Conservation (phyloP, 257 asterid species). For the Sherardia arvensis region DNA sequence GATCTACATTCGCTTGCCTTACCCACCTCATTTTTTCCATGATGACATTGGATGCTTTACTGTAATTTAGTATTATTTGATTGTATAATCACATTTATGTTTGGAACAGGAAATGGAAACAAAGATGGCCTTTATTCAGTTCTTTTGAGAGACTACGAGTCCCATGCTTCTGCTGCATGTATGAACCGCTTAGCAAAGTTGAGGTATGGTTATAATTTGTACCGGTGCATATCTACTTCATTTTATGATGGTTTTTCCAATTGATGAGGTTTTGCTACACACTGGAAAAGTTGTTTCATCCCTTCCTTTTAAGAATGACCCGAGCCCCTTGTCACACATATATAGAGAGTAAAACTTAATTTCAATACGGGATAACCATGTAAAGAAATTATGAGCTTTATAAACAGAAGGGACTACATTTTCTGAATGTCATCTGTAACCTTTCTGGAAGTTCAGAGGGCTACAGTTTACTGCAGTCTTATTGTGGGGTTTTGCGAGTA, state of each 20-base stretch:
- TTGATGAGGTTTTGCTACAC: neutral
- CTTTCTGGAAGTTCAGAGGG: neutral
- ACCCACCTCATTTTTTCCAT: neutral
- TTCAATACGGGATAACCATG: too few species aligned
- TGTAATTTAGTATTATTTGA: neutral
- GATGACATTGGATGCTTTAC: neutral
- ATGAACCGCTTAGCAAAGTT: slow-evolving; percentile 97
- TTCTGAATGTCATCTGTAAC: neutral
- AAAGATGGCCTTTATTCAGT: slow-evolving; percentile 93
- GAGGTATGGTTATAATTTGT: slow-evolving; percentile 39
- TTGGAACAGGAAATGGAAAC: slow-evolving; percentile 77
- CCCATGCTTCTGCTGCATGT: slow-evolving; percentile 87
- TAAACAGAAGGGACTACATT: neutral
- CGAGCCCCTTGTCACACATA: neutral
- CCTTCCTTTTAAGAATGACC: neutral
- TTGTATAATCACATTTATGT: slow-evolving; percentile 2
- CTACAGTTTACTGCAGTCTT: neutral
- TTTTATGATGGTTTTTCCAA: slow-evolving; percentile 2
- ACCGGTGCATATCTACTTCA: slow-evolving; percentile 6
- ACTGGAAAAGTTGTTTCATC: neutral
- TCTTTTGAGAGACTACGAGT: slow-evolving; percentile 82
- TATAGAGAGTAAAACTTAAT: neutral
- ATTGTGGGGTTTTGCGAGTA: neutral
- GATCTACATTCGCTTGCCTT: neutral
- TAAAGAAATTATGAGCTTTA: neutral